Conservation (phyloP, 1,284 basidiomycete genomes). For the Tylopilus sp. region DNA sequence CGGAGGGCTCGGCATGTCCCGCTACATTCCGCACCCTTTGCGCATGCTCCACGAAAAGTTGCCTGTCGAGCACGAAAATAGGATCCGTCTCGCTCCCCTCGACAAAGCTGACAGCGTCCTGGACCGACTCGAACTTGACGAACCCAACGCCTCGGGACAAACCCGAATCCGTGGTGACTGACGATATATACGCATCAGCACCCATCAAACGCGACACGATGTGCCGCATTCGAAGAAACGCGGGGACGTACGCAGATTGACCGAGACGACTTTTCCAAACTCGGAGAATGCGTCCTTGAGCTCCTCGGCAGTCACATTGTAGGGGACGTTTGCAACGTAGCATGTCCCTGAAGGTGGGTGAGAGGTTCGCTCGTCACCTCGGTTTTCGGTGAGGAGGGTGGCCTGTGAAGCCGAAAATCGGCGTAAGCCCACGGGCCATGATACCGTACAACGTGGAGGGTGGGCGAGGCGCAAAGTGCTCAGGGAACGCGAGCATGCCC, state of each 20-base stretch:
- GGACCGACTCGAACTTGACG: slow-evolving; percentile 38
- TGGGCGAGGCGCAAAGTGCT: slow-evolving; percentile 4
- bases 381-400: slow-evolving; percentile 3
- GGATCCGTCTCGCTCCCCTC: slow-evolving; percentile 38
- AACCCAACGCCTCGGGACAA: slow-evolving; percentile 42
- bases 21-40: background rate
- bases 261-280: slow-evolving; percentile 35
- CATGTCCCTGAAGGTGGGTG: slow-evolving; percentile 32
- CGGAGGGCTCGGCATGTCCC: slow-evolving; percentile 26
- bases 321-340: slow-evolving; percentile 47
- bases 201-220: background rate
- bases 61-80: slow-evolving; percentile 42
- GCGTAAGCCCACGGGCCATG: slow-evolving; percentile 10
- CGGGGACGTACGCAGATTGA: slow-evolving; percentile 35
- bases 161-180: slow-evolving; percentile 35
- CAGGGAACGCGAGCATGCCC: slow-evolving; percentile 15
- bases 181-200: slow-evolving; percentile 5
- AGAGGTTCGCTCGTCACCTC: background rate
- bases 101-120: slow-evolving; percentile 36
- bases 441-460: background rate
- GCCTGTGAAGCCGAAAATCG: slow-evolving; percentile 17
- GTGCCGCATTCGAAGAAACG: background rate
- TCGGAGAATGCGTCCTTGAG: slow-evolving; percentile 35
- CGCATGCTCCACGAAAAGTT: slow-evolving; percentile 39
- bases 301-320: slow-evolving; percentile 36